These are phyloP conservation scores for Clavispora phyllophila DNA, from an alignment of 805 yeast species.

Conservation along the genomic window DNA sequence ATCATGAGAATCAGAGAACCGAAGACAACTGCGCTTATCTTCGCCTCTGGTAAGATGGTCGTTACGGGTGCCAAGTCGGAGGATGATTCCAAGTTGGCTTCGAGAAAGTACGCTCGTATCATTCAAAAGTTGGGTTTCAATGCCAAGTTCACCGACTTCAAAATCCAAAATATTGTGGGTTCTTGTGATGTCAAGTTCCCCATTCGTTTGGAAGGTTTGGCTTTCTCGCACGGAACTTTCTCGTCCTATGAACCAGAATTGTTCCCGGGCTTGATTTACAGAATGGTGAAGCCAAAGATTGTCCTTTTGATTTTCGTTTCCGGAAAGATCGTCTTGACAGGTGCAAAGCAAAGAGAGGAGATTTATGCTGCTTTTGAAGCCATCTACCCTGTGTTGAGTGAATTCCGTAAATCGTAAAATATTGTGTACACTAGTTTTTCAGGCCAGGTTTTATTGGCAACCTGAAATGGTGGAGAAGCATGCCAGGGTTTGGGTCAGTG, in stretches of 20 bases:
- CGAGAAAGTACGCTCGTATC: conserved; percentile 95
- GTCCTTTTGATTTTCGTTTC: conserved; percentile 93
- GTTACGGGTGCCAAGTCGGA: conserved; percentile 99
- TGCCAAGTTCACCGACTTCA: conserved; percentile 96
- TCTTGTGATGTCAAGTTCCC: conserved; percentile 99
- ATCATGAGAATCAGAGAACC: conserved; percentile 99
- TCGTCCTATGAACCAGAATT: conserved; percentile 97
- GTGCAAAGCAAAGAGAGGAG: conserved; percentile 98
- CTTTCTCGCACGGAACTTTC: conserved; percentile 98
- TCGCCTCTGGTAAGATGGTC: conserved; percentile 99
- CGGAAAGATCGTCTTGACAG: conserved; percentile 95
- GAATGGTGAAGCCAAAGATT: conserved; percentile 99
- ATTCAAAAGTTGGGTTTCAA: conserved; percentile 96
- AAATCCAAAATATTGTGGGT: conserved; percentile 96
- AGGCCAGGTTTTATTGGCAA: neutral
- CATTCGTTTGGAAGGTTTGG: conserved; percentile 93
- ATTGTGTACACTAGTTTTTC: conserved; percentile 2
- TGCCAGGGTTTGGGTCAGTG: conserved; percentile 3
- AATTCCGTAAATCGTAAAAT: conserved; percentile 75
- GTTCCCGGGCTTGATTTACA: conserved; percentile 96
- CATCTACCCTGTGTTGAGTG: conserved; percentile 96
- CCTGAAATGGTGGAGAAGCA: neutral
- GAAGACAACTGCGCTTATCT: conserved; percentile 93
- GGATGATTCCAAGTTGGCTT: conserved; percentile 96
- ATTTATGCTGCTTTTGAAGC: conserved; percentile 98